Evolutionary conservation across 352 stramenopile species (phyloP).

Genomic region (Paralagenidium karlingii): DNA sequence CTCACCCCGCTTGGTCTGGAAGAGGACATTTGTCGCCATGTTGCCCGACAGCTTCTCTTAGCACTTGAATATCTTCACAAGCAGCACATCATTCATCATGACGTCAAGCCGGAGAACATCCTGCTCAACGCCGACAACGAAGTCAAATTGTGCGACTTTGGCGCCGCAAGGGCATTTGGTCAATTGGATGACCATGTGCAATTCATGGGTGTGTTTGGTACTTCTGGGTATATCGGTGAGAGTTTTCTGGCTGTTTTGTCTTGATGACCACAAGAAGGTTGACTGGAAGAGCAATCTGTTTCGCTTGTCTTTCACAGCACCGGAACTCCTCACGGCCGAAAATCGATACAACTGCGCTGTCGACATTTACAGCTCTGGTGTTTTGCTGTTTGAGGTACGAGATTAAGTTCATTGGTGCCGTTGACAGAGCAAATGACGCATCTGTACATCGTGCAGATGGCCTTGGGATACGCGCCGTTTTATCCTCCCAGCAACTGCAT

Average conservation of each 20-base stretch:
- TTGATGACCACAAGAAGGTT: conserved; percentile 1
- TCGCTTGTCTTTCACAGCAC: conserved; percentile 8
- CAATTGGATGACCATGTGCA: conserved; percentile 26
- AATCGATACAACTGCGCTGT: conserved; percentile 35
- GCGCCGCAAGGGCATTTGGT: conserved; percentile 58
- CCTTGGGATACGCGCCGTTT: conserved; percentile 57
- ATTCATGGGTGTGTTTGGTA: conserved; percentile 60
- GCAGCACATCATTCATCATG: conserved; percentile 81
- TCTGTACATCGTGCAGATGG: conserved; percentile 13
- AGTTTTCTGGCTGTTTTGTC: background rate
- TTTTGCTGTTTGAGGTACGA: conserved; percentile 69
- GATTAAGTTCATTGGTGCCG: background rate
- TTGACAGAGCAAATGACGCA: background rate
- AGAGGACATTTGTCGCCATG: conserved; percentile 27
- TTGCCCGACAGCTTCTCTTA: conserved; percentile 45
- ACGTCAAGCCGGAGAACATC: conserved; percentile 84
- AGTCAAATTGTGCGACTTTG: conserved; percentile 78
- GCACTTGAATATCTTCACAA: conserved; percentile 53
- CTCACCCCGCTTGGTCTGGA: conserved; percentile 34
- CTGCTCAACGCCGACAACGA: conserved; percentile 32
- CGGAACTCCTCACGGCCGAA: conserved; percentile 41
- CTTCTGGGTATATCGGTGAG: conserved; percentile 48
- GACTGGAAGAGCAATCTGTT: too few relatives aligned
- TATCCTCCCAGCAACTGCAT: conserved; percentile 58
- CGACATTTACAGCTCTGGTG: conserved; percentile 63